A percentile compares a stretch with the other conserved stretches of the same genome.
Conservation (phyloP, 2,329 filamentous ascomycete genomes). For the Paraconiothyrium sp. region DNA sequence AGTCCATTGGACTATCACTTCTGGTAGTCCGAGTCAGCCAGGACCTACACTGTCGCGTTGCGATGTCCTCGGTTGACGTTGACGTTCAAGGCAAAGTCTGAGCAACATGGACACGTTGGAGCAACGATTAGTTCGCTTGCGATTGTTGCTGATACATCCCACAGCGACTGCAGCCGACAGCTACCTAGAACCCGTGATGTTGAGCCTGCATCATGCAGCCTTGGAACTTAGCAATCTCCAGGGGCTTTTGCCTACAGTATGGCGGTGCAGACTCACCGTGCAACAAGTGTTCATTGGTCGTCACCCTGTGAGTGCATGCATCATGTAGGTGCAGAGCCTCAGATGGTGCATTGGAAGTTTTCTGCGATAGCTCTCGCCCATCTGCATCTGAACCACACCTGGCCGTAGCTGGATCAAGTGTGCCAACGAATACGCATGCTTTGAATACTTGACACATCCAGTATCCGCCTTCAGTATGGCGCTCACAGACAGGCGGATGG, state of each 20-base stretch:
- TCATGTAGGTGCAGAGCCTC: neutral
- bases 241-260: neutral
- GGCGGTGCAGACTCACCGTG: neutral
- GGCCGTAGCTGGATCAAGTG: neutral
- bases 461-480: too few species aligned
- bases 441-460: too few species aligned
- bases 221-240: neutral
- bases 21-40: constrained; percentile 53
- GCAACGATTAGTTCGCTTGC: neutral
- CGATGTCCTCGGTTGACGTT: constrained; percentile 46
- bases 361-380: neutral
- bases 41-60: constrained; percentile 41
- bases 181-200: neutral
- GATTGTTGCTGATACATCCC: constrained; percentile 6
- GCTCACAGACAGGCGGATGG: too few species aligned
- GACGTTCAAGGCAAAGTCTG: constrained; percentile 51
- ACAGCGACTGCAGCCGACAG: neutral
- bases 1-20: constrained; percentile 45
- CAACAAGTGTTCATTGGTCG: neutral
- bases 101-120: constrained; percentile 18
- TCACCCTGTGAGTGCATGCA: neutral
- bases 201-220: neutral
- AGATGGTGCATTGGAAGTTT: neutral
- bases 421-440: neutral
- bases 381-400: too few species aligned